Base-by-base conservation (phyloP, 1,139 yeast genomes). In the Waltiozyma sp. region DNA sequence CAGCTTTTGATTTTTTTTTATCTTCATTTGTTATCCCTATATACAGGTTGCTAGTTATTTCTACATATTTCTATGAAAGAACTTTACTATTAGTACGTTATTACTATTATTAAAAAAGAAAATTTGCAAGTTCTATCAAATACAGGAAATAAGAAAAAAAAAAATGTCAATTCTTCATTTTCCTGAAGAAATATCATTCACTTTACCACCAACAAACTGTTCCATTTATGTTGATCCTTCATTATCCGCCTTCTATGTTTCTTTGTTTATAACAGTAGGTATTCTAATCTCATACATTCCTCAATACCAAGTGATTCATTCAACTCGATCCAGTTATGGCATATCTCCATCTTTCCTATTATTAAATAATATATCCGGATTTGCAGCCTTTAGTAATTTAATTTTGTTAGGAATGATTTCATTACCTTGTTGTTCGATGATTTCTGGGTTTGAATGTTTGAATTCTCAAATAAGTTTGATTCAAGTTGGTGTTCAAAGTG, bases 281-380 rank as follows among this genome's bases (percentile, higher is more conserved):
- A 83, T 87, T 23, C 73, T 80, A 39, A 54, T 72, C n/a, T 82
- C 93, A 41, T 87, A 86, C 57, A 46, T 80, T 2, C 95, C 95
- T 0, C 96, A 87, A 61, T 86, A 82, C 58, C 52, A 67, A 42
- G 70, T 83, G 40, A 79, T 87, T 40, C 62, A 74, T 41, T 55
- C 59, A 19, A 73, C 87, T 42, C 62, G 72, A 44, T 72, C 88
- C 8, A 79, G 91, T 6, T 91, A 85, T 56, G 96, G 96, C 3
- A 65, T 87, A 26, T 81, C 91, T 2, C 84, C 89, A 10, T 70
- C 74, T 53, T 87, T 80, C 56, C 65, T 87, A 41, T 64, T 86
- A 14, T 68, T 87, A 37, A 93, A 94, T 3, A 77, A 86, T 14
- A 64, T 80, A 21, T 81, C 93, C 2, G 83, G 89, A 2, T 64